Conservation (phyloP, 306 rosid genomes). For the Quercus aquifolioides region DNA sequence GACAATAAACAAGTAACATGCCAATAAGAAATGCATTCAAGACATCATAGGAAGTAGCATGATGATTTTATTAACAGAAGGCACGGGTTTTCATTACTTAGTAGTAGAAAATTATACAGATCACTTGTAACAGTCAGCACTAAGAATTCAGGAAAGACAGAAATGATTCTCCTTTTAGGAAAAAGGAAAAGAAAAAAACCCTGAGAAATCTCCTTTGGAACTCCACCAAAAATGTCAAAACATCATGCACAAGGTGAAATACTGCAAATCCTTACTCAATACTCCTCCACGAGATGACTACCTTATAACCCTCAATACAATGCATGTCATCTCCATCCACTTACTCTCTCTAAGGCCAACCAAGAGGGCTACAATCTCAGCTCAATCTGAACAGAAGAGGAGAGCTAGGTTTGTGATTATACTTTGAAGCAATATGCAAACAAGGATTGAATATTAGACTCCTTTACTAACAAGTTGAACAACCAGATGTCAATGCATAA, state of each 20-base stretch:
- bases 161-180: neutral
- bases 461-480: too few relatives aligned
- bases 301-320: neutral
- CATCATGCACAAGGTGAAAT: neutral
- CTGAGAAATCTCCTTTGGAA: neutral
- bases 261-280: neutral
- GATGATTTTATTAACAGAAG: constrained; percentile 1
- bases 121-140: neutral
- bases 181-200: neutral
- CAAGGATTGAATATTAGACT: too few relatives aligned
- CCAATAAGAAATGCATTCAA: neutral
- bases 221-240: neutral
- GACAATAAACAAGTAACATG: constrained; percentile 11
- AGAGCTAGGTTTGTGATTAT: too few relatives aligned
- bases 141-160: neutral
- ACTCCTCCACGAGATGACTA: neutral
- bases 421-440: too few relatives aligned
- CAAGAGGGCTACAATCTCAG: too few relatives aligned
- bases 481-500: neutral
- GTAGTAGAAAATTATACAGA: neutral
- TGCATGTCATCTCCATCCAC: neutral
- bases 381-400: too few relatives aligned
- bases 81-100: neutral
- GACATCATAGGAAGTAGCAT: neutral
- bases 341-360: neutral